phyloP scores from a whole-genome alignment of 108 stramenopile genomes.

The Fragilaria radians region DNA sequence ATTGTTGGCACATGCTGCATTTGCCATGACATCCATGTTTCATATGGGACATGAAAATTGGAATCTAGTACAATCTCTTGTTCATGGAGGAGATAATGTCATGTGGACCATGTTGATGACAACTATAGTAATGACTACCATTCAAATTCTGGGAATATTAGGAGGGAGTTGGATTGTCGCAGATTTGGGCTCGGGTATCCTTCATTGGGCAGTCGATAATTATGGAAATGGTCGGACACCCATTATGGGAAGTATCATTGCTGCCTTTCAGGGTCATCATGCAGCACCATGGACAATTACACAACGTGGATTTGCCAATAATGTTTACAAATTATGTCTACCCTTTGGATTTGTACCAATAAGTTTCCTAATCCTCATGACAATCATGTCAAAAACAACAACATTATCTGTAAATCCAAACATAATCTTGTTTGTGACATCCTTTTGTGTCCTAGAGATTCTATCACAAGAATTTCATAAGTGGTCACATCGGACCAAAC shows the following conservation, averaged over 20 bases:
- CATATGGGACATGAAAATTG: too few species aligned
- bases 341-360: slow-evolving; percentile 69
- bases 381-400: too few species aligned
- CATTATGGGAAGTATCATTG: slow-evolving; percentile 88
- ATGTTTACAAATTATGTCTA: slow-evolving; percentile 87
- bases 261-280: slow-evolving; percentile 94
- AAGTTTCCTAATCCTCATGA: slow-evolving; percentile 28
- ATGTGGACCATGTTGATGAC: slow-evolving; percentile 20
- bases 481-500: slow-evolving; percentile 74
- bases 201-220: slow-evolving; percentile 95
- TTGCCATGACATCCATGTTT: slow-evolving; percentile 29
- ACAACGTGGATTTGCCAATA: slow-evolving; percentile 86
- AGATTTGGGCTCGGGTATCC: slow-evolving; percentile 81
- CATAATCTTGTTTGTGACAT: slow-evolving; percentile 49
- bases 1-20: slow-evolving; percentile 43
- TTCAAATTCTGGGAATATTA: slow-evolving; percentile 24
- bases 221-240: slow-evolving; percentile 90
- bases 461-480: slow-evolving; percentile 88
- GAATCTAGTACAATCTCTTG: too few species aligned
- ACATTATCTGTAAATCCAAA: too few species aligned
- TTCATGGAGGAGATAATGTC: slow-evolving; percentile 26
- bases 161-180: slow-evolving; percentile 59
- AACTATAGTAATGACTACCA: too few species aligned
- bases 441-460: slow-evolving; percentile 71
- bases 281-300: slow-evolving; percentile 93